These are phyloP conservation scores for Kazachstania bromeliacearum DNA, from an alignment of 805 yeast species.

Conservation along the genomic window DNA sequence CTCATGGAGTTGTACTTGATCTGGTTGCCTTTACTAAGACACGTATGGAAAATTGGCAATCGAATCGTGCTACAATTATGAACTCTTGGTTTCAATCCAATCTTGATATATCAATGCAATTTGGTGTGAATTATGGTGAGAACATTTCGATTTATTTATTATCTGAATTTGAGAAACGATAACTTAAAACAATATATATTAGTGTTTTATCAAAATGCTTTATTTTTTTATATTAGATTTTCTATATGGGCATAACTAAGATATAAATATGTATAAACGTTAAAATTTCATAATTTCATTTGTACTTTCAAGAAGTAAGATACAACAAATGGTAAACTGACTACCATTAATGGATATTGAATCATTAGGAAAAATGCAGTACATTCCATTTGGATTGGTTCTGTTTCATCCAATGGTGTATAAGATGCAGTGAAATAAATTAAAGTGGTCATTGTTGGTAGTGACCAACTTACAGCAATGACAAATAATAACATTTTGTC, in stretches of 20 bases:
- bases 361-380: conserved; percentile 64
- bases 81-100: conserved; percentile 44
- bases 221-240: not conserved
- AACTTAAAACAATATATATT: not conserved
- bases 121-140: conserved; percentile 61
- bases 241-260: not conserved
- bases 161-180: conserved; percentile 40
- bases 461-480: conserved; percentile 62
- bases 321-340: conserved; percentile 61
- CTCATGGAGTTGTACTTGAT: conserved; percentile 76
- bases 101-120: conserved; percentile 35
- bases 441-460: conserved; percentile 85
- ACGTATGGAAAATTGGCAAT: conserved; percentile 46
- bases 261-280: not conserved
- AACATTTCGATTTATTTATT: conserved; percentile 47
- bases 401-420: conserved; percentile 51
- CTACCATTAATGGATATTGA: conserved; percentile 59
- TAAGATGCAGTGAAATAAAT: conserved; percentile 82
- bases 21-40: conserved; percentile 65
- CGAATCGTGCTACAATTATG: conserved; percentile 65
- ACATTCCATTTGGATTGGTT: conserved; percentile 63
- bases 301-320: conserved; percentile 29
- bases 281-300: conserved; percentile 16
- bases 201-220: not conserved
- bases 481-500: conserved; percentile 59